Evolutionary conservation across 164 flowering plant species (phyloP).

Genomic region (Vitis cinerea): DNA sequence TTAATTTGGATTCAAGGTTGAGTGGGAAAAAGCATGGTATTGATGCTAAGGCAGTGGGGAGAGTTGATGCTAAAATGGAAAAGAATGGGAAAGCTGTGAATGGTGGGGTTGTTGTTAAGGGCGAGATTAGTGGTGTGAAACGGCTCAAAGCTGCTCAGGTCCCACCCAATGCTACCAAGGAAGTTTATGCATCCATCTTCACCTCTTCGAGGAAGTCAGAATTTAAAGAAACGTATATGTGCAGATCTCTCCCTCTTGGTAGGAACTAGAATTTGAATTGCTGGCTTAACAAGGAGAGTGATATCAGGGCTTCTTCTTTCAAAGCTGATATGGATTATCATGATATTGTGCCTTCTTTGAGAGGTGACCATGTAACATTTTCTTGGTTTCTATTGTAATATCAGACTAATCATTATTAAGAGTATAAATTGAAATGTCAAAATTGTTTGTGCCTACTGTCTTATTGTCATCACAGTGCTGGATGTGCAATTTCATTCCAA

Average conservation of each 20-base stretch:
- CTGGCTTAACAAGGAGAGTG: too few species aligned
- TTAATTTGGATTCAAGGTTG: slow-evolving; percentile 19
- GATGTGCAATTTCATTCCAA: too few species aligned
- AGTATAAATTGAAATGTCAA: too few species aligned
- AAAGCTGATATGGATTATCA: too few species aligned
- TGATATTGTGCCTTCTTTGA: neutral
- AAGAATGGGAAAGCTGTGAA: slow-evolving; percentile 33
- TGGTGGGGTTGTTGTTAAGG: slow-evolving; percentile 28
- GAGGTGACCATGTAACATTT: neutral
- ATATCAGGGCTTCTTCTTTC: too few species aligned
- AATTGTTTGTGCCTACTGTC: too few species aligned
- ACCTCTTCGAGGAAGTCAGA: slow-evolving; percentile 80
- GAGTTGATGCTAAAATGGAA: slow-evolving; percentile 31
- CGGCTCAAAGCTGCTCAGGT: slow-evolving; percentile 62
- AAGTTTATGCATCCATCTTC: slow-evolving; percentile 87
- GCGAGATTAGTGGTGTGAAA: slow-evolving; percentile 32
- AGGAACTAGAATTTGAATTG: slow-evolving; percentile 42
- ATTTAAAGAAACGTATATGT: slow-evolving; percentile 79
- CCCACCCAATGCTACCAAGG: slow-evolving; percentile 73
- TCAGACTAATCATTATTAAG: too few species aligned
- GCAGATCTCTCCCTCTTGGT: slow-evolving; percentile 94
- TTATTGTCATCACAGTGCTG: too few species aligned
- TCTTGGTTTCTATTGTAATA: neutral
- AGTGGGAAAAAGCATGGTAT: slow-evolving; percentile 60
- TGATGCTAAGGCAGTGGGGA: slow-evolving; percentile 29